A percentile compares a stretch with the other conserved stretches of the same genome.
These are phyloP conservation scores for Phyllosticta paracitricarpa DNA, from an alignment of 2,329 filamentous ascomycete genomes.

Conservation along the genomic window DNA sequence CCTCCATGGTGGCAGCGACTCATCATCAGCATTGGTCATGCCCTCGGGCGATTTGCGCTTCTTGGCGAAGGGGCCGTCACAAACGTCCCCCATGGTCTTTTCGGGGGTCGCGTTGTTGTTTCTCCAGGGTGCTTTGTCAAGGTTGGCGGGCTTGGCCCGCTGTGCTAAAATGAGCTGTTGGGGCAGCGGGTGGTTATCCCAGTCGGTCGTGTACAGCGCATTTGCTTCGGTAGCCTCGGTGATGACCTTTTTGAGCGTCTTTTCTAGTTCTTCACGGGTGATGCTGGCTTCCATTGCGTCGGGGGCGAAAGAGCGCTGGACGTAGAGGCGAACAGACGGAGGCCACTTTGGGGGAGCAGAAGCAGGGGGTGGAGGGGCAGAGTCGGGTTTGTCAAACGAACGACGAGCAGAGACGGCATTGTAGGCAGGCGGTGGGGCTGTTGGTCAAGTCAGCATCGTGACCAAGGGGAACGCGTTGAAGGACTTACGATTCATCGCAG, in stretches of 20 bases:
- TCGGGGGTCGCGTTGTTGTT: slow-evolving; percentile 14
- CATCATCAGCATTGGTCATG: slow-evolving; percentile 42
- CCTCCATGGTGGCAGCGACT: slow-evolving; percentile 58
- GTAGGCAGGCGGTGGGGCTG: slow-evolving; percentile 8
- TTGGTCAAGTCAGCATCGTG: not conserved
- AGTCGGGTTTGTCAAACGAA: slow-evolving; percentile 21
- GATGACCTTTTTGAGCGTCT: slow-evolving; percentile 77
- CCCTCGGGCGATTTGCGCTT: slow-evolving; percentile 70
- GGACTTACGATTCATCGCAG: slow-evolving; percentile 7
- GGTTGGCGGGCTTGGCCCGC: slow-evolving; percentile 39
- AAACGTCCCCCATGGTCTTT: slow-evolving; percentile 13
- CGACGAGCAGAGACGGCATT: slow-evolving; percentile 34
- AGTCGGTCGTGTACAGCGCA: slow-evolving; percentile 65
- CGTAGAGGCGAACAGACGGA: slow-evolving; percentile 72
- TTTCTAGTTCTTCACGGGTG: slow-evolving; percentile 59
- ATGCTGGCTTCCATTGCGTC: slow-evolving; percentile 46
- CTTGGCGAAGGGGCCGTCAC: slow-evolving; percentile 30
- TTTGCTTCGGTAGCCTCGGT: slow-evolving; percentile 67
- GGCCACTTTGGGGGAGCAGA: slow-evolving; percentile 52
- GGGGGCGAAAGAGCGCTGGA: slow-evolving; percentile 76
- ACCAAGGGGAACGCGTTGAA: not conserved
- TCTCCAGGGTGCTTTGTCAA: slow-evolving; percentile 18
- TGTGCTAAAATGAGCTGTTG: slow-evolving; percentile 73
- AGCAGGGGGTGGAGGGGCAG: slow-evolving; percentile 16
- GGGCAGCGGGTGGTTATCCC: slow-evolving; percentile 73